phyloP scores from a whole-genome alignment of 306 rosid genomes.

The Cicer yamashitae region DNA sequence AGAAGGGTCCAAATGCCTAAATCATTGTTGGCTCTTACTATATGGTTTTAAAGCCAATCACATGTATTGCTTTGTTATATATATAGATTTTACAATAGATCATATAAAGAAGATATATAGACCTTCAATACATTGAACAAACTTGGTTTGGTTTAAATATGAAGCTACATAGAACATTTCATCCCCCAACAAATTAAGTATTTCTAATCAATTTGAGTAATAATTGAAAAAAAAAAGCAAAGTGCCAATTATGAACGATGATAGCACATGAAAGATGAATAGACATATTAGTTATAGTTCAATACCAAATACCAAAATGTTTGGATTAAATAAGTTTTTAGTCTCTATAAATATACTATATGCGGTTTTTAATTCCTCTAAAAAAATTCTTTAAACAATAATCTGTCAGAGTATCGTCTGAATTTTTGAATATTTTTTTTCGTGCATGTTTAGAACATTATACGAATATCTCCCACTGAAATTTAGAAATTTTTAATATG shows the following conservation, averaged over 20 bases:
- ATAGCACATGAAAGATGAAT: constrained; percentile 14
- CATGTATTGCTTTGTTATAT: constrained; percentile 42
- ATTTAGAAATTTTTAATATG: too few species aligned
- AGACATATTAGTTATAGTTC: not conserved
- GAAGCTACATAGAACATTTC: not conserved
- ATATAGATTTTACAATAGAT: not conserved
- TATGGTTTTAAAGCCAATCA: constrained; percentile 42
- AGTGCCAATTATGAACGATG: not conserved
- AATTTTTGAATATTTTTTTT: too few species aligned
- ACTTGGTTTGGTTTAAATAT: not conserved
- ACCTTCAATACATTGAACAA: constrained; percentile 18
- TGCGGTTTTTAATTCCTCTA: too few species aligned
- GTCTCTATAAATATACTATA: too few species aligned
- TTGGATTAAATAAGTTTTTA: too few species aligned
- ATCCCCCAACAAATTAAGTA: constrained; percentile 29
- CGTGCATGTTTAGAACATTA: too few species aligned
- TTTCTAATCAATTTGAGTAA: constrained; percentile 19
- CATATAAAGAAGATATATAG: not conserved
- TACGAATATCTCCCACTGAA: too few species aligned
- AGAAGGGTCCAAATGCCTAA: constrained; percentile 42
- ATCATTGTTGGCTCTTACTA: constrained; percentile 43
- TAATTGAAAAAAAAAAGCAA: not conserved
- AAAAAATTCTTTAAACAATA: too few species aligned
- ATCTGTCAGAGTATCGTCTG: too few species aligned
- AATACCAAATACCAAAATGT: too few species aligned